phyloP scores from a whole-genome alignment of 352 stramenopile genomes.

The Phytophthora sp. region DNA sequence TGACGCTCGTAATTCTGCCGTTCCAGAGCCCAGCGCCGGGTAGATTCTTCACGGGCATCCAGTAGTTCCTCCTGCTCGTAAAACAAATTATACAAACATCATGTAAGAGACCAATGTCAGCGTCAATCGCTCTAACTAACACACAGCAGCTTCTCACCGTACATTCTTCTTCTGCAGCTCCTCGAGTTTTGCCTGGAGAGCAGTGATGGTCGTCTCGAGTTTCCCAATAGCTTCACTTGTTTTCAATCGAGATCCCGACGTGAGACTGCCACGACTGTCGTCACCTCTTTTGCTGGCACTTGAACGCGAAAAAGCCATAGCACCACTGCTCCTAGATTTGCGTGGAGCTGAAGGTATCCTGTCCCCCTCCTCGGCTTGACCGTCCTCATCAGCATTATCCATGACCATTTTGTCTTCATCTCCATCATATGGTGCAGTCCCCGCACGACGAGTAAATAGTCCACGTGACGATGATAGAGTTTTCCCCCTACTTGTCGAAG shows the following conservation, averaged over 20 bases:
- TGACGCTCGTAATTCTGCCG: slow-evolving; percentile 72
- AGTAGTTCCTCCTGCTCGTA: slow-evolving; percentile 56
- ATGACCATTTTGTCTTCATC: slow-evolving; percentile 79
- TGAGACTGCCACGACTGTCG: slow-evolving; percentile 11
- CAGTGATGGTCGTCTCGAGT: slow-evolving; percentile 63
- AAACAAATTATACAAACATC: not conserved
- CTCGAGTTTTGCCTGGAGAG: slow-evolving; percentile 65
- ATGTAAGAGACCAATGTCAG: not conserved
- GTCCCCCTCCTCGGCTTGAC: not conserved
- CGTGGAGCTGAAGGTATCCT: slow-evolving; percentile 25
- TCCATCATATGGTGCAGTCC: slow-evolving; percentile 41
- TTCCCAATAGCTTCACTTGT: slow-evolving; percentile 46
- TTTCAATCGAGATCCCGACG: slow-evolving; percentile 25
- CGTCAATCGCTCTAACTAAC: not conserved
- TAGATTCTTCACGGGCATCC: slow-evolving; percentile 66
- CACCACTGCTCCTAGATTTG: slow-evolving; percentile 25
- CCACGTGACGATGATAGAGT: slow-evolving; percentile 55
- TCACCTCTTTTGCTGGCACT: slow-evolving; percentile 20
- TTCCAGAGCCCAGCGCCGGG: slow-evolving; percentile 69
- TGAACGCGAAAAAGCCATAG: slow-evolving; percentile 7
- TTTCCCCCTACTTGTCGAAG: slow-evolving; percentile 34
- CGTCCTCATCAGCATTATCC: slow-evolving; percentile 52
- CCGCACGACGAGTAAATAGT: slow-evolving; percentile 58
- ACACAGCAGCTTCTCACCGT: slow-evolving; percentile 38
- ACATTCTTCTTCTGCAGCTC: slow-evolving; percentile 82